phyloP scores from a whole-genome alignment of 192 early-diverging fungal genomes.

The Umbelopsis vinacea region DNA sequence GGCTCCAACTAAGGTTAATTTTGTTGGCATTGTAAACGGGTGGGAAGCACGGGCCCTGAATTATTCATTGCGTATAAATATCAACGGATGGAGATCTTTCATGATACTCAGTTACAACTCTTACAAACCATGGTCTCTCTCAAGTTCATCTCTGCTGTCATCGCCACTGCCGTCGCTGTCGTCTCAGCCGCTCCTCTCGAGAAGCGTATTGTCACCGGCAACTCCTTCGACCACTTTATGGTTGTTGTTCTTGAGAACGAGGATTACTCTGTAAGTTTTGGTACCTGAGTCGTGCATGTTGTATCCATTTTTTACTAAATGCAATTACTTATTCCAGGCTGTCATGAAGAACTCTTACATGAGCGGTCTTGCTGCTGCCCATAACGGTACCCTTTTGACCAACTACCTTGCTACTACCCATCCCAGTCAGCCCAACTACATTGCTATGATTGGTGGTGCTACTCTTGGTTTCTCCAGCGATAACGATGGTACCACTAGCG shows the following conservation, averaged over 20 bases:
- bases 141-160: not conserved
- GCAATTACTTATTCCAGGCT: not conserved
- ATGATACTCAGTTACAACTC: not conserved
- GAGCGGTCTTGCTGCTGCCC: not conserved
- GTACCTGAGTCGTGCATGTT: not conserved
- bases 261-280: slow-evolving; percentile 16
- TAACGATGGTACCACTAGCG: slow-evolving; percentile 19
- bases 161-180: not conserved
- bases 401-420: slow-evolving; percentile 54
- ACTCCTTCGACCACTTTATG: slow-evolving; percentile 32
- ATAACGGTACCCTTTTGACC: slow-evolving; percentile 55
- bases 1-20: not conserved
- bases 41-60: not conserved
- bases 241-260: slow-evolving; percentile 27
- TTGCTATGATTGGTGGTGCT: slow-evolving; percentile 56
- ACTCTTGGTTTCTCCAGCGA: slow-evolving; percentile 50
- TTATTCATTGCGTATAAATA: not conserved
- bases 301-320: not conserved
- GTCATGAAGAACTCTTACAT: slow-evolving; percentile 22
- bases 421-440: slow-evolving; percentile 60
- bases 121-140: slow-evolving; percentile 2
- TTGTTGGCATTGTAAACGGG: not conserved
- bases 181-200: slow-evolving; percentile 8
- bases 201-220: slow-evolving; percentile 15
- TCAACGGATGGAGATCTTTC: not conserved